A percentile compares a stretch with the other conserved stretches of the same genome.
These are phyloP conservation scores for Neofusicoccum kwambonambiense DNA, from an alignment of 2,329 filamentous ascomycete genomes.

Conservation along the genomic window DNA sequence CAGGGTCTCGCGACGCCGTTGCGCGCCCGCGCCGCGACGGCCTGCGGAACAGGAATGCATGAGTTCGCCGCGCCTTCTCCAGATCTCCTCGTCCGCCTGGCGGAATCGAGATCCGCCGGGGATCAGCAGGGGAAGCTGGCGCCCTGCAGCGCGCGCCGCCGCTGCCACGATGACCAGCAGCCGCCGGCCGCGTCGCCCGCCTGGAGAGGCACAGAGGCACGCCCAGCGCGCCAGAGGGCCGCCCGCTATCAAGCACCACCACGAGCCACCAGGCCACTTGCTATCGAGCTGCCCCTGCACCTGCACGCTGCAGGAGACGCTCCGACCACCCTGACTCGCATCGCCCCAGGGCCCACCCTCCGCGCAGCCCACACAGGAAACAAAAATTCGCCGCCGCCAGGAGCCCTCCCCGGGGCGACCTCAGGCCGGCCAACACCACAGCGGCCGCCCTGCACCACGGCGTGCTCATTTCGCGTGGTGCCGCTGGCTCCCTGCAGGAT, in stretches of 20 bases:
- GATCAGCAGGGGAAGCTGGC: conserved; percentile 11
- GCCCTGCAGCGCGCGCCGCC: neutral
- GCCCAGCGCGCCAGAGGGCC: neutral
- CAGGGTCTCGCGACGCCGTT: conserved; percentile 4
- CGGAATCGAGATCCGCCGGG: neutral
- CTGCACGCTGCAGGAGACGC: neutral
- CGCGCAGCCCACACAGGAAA: neutral
- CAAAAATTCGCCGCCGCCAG: neutral
- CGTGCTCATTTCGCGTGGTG: too few relatives aligned
- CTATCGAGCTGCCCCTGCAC: neutral
- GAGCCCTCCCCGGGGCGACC: neutral
- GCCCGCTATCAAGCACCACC: neutral
- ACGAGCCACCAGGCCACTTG: neutral
- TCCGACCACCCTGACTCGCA: neutral
- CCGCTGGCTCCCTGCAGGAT: too few relatives aligned
- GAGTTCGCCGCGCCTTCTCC: neutral
- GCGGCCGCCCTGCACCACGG: too few relatives aligned
- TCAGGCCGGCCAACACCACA: too few relatives aligned
- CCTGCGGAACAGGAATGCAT: neutral
- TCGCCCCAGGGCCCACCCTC: neutral
- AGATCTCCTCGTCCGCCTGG: conserved; percentile 1
- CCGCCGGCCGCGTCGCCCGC: neutral
- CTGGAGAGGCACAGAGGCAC: neutral
- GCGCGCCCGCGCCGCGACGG: neutral
- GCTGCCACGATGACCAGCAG: neutral